Evolutionary conservation across 2,329 filamentous ascomycete genomes (phyloP), one percentile per base, ranked within the genome.

Genomic region (Lasiodiplodia sp.): DNA sequence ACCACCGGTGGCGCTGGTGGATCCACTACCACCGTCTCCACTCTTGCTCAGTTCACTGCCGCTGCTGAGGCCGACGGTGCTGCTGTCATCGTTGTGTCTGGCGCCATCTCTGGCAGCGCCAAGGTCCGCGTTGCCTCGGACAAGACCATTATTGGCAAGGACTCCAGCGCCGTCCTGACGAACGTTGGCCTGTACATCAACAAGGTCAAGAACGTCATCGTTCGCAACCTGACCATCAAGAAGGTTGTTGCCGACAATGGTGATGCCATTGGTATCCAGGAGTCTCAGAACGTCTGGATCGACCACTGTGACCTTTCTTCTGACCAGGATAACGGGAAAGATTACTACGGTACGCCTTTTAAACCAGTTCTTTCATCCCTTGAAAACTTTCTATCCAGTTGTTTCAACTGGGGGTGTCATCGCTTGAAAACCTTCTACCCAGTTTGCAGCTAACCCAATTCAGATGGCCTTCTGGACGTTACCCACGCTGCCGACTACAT

Each of bases 271-370:
- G 82, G 82, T 2, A 79, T 87, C 3, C 81, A 87, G 70, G 73
- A 75, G 2, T 78, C 81, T 1, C 81, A 75, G 4, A 85, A 86
- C 67, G 81, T 89, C 34, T 92, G 90, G 90, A 81, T 92, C 62
- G 89, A 92, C 80, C 89, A 91, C 81, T 83, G 84, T 76, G 89
- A 92, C 71, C 82, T 92, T 25, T 88, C 85, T 4, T 88, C 86
- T 28, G 85, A 91, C 79, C 75, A 76, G 40, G 81, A 84, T 73
- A 82, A 87, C 75, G 87, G 84, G 82, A 92, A 92, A 81, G 88
- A 92, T 81, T 90, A 86, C 81, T 91, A 90, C 75, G 25, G 25
- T 25, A 3, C 1, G 25, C 3, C 25, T 25, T 25, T 25, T 25
- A 25, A 25, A 25, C 25, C 4, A 3, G 25, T 25, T 3, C 3